Percentiles rank a stretch among this genome's conserved stretches.
Conservation (phyloP, 2,329 filamentous ascomycete genomes). For the Sclerotinia borealis region DNA sequence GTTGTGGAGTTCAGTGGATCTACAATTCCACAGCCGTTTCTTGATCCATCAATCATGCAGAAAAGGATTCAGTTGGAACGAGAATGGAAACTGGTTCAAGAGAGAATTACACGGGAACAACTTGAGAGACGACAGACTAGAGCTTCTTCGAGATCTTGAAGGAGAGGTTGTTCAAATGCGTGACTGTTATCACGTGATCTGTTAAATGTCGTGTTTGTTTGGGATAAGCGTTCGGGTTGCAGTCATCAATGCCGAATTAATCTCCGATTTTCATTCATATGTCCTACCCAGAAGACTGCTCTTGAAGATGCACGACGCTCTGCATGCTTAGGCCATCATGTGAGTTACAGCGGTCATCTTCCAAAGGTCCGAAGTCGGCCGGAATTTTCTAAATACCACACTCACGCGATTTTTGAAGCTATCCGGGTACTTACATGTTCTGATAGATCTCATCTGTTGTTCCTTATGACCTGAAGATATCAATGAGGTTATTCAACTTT, state of each 20-base stretch:
- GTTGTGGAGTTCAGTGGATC: constrained; percentile 23
- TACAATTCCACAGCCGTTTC: constrained; percentile 25
- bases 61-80: constrained; percentile 17
- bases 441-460: not conserved
- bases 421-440: not conserved
- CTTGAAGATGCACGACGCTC: not conserved
- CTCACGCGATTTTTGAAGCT: not conserved
- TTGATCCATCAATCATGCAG: constrained; percentile 26
- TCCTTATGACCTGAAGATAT: not conserved
- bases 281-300: not conserved
- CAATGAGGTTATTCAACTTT: not conserved
- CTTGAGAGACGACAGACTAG: not conserved
- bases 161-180: not conserved
- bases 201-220: not conserved
- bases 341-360: not conserved
- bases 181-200: not conserved
- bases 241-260: not conserved
- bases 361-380: constrained; percentile 5
- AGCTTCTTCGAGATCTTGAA: not conserved
- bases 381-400: too few species aligned
- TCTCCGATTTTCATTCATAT: not conserved
- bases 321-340: constrained; percentile 3
- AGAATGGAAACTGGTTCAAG: constrained; percentile 17
- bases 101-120: constrained; percentile 8
- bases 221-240: not conserved